phyloP scores from a whole-genome alignment of 2,329 filamentous ascomycete species.

The Leptodontidium sp. region DNA sequence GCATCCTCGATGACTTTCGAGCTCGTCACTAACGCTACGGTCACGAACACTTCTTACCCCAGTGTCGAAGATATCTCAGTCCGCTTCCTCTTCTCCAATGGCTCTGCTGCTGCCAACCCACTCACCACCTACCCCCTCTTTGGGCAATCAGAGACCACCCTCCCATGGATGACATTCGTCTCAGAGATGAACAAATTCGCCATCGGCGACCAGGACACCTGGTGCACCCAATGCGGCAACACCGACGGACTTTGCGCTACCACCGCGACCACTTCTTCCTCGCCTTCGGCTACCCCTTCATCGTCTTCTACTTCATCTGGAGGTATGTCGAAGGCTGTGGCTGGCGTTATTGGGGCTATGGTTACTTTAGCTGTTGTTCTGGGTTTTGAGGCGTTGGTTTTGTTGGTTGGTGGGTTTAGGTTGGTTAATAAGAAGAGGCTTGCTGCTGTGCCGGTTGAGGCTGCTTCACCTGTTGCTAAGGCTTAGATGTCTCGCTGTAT shows the following conservation, averaged over 20 bases:
- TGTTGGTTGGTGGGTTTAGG: constrained; percentile 64
- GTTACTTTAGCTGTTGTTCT: constrained; percentile 72
- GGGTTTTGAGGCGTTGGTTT: constrained; percentile 59
- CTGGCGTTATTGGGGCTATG: constrained; percentile 80
- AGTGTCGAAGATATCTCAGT: constrained; percentile 58
- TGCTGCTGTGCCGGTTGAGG: constrained; percentile 30
- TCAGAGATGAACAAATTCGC: constrained; percentile 70
- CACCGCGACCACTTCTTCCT: constrained; percentile 39
- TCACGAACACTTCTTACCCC: constrained; percentile 56
- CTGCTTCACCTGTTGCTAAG: constrained; percentile 38
- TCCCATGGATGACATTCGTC: constrained; percentile 77
- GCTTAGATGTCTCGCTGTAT: constrained; percentile 21
- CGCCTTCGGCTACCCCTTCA: constrained; percentile 21
- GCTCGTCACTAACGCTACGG: constrained; percentile 64
- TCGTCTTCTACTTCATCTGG: constrained; percentile 34
- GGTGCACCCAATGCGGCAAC: constrained; percentile 82
- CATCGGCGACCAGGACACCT: constrained; percentile 68
- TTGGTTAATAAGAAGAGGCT: constrained; percentile 63
- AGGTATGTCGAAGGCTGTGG: constrained; percentile 73
- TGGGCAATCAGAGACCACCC: constrained; percentile 60
- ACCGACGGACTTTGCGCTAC: constrained; percentile 69
- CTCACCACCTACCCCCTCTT: constrained; percentile 64
- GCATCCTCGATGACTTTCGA: constrained; percentile 85
- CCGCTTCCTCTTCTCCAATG: constrained; percentile 69
- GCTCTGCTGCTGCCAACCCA: constrained; percentile 55